A percentile compares a stretch with the other conserved stretches of the same genome.
phyloP scores from a whole-genome alignment of 768 basidiomycete genomes.

The Kwoniella shandongensis region DNA sequence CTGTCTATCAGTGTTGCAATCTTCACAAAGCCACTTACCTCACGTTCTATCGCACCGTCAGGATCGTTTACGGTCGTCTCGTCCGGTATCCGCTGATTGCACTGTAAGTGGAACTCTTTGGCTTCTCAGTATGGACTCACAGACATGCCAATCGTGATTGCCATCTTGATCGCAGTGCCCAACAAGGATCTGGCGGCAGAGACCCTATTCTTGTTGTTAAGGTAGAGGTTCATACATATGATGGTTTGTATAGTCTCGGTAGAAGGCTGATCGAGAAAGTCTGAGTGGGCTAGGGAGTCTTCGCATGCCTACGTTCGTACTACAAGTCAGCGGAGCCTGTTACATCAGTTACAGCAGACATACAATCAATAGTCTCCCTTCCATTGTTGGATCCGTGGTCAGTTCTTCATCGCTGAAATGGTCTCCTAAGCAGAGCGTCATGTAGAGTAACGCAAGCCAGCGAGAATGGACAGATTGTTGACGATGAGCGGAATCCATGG shows the following conservation, averaged over 20 bases:
- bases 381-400: constrained; percentile 1
- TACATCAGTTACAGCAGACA: background rate
- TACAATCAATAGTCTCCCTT: constrained; percentile 10
- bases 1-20: constrained; percentile 1
- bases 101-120: background rate
- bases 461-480: constrained; percentile 17
- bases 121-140: constrained; percentile 3
- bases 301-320: constrained; percentile 14
- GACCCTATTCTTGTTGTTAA: constrained; percentile 23
- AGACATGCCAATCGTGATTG: constrained; percentile 16
- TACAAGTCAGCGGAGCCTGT: background rate
- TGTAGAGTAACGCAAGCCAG: constrained; percentile 23
- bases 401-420: constrained; percentile 23
- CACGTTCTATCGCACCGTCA: constrained; percentile 10
- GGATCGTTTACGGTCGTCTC: background rate
- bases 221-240: constrained; percentile 25
- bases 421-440: constrained; percentile 16
- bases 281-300: constrained; percentile 18
- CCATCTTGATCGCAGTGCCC: constrained; percentile 25
- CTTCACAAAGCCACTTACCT: constrained; percentile 7
- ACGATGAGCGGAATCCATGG: constrained; percentile 5
- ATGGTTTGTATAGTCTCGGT: constrained; percentile 26
- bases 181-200: constrained; percentile 16
- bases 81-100: constrained; percentile 11
- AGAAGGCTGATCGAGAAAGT: constrained; percentile 21